Evolutionary conservation across 352 stramenopile genomes (phyloP), one percentile per base, ranked within the genome.

Genomic region (Globisporangium iwayamae): DNA sequence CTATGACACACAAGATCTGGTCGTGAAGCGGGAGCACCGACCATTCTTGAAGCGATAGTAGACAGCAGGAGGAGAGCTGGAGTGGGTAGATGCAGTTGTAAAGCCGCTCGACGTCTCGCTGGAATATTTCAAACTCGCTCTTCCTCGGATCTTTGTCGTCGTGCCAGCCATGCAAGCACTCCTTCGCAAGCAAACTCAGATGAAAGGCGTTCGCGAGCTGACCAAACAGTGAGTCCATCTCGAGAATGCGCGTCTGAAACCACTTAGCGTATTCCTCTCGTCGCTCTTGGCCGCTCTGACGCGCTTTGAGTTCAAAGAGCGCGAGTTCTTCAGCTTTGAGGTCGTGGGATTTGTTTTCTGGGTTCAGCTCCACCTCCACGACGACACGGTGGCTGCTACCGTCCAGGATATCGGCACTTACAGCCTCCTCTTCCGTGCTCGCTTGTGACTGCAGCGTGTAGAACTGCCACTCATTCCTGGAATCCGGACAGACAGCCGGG

Each of bases 201-300:
- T 86, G 62, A 47, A 73, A 81, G 0, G 82, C 79, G 51, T 71
- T 68, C 4, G 48, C 55, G 32, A 93, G 69, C 28, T 93, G 82
- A 4, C 84, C 84, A 60, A 83, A 90, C 3, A 75, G 47, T 18
- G 67, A 65, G 25, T 93, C 84, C 57, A 93, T 52, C 28, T 88
- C 75, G 18, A 87, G 20, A 43, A 91, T 79, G 18, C 78, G 81
- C 30, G 63, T 60, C 14, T 46, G 73, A 28, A 88, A 87, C 84
- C 84, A 93, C 30, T 67, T 52, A 0, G 63, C 66, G 34, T 81
- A 90, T n/a, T 61, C 56, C 4, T 70, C 41, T 43, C 68, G 65
- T 32, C 66, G 60, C 6, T 82, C 65, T 25, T 73, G 60, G 53
- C 43, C 55, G 6, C 63, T 64, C 47, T 77, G 48, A 2, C 50